Percentiles rank a stretch among this genome's conserved stretches.
These are phyloP conservation scores for Candida sakaeoensis DNA, from an alignment of 805 yeast species.

Conservation along the genomic window DNA sequence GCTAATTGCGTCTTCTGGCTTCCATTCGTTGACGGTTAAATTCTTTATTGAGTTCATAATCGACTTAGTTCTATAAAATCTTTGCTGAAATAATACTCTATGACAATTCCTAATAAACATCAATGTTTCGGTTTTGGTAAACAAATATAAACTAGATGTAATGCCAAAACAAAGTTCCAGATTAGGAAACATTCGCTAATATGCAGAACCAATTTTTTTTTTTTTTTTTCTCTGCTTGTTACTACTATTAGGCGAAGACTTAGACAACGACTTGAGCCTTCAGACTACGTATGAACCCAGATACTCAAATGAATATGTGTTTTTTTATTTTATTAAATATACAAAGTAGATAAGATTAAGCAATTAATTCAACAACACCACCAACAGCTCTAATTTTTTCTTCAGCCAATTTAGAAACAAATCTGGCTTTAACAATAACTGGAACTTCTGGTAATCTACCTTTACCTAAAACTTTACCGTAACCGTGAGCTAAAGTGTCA, in stretches of 20 bases:
- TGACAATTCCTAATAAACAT: neutral
- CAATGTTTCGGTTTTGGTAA: neutral
- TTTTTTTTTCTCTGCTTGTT: too few relatives aligned
- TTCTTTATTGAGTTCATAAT: conserved; percentile 5
- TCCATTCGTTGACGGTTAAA: conserved; percentile 36
- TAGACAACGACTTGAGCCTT: too few relatives aligned
- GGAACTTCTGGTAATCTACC: conserved; percentile 98
- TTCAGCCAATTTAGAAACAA: conserved; percentile 98
- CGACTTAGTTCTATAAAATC: conserved; percentile 3
- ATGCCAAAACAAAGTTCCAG: neutral
- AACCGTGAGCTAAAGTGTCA: conserved; percentile 98
- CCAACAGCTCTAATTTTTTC: conserved; percentile 99
- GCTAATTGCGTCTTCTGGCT: conserved; percentile 53
- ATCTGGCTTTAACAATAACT: conserved; percentile 99
- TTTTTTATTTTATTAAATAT: conserved; percentile 10
- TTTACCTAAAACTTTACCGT: conserved; percentile 99
- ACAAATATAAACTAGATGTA: neutral
- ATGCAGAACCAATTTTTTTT: too few relatives aligned
- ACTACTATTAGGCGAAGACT: too few relatives aligned
- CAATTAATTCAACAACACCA: conserved; percentile 99
- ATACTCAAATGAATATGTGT: too few relatives aligned
- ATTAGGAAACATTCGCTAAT: neutral
- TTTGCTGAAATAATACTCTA: neutral
- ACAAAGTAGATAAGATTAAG: conserved; percentile 50
- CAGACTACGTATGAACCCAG: too few relatives aligned